Evolutionary conservation across 257 asterid genomes (phyloP), one percentile per base, ranked within the genome.

Genomic region (Nicotiana attenuata): DNA sequence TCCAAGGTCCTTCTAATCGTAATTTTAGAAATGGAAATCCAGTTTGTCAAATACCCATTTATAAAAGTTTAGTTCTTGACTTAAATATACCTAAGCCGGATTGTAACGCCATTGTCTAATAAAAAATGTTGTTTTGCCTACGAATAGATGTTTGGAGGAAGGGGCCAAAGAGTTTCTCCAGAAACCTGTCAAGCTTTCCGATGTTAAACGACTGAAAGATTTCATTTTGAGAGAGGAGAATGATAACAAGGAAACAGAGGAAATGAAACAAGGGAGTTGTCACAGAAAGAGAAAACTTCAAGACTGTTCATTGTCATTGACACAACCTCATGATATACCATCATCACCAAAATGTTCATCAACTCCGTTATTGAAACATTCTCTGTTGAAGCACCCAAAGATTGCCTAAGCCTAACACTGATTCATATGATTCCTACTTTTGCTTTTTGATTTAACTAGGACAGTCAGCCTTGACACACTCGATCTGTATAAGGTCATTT

Each of bases 91-190:
- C n/a, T n/a, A n/a, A n/a, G n/a, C n/a, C n/a, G n/a, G n/a, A n/a
- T n/a, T n/a, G n/a, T n/a, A n/a, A n/a, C n/a, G n/a, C n/a, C n/a
- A n/a, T n/a, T n/a, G n/a, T n/a, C n/a, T n/a, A n/a, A n/a, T n/a
- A n/a, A n/a, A n/a, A n/a, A n/a, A n/a, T n/a, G n/a, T n/a, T n/a
- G 16, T 57, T 50, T 10, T 5, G 47, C 60, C 13, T 19, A 2
- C 60, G 45, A 35, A 38, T 33, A 93, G 99, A 82, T 95, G 99
- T 77, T 77, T 95, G 65, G 97, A 95, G 84, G 98, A 90, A 86
- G 99, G 99, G 41, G 99, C 99, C 0, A 89, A 93, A 45, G 98
- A 93, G 38, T 95, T 90, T 85, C 93, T 95, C 0, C 89, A 92
- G 65, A 95, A 95, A 89, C 99, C 99, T 0, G 94, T 94, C 5